Base-by-base conservation (phyloP, 179 eudicot genomes). In the Pouteria campechiana region DNA sequence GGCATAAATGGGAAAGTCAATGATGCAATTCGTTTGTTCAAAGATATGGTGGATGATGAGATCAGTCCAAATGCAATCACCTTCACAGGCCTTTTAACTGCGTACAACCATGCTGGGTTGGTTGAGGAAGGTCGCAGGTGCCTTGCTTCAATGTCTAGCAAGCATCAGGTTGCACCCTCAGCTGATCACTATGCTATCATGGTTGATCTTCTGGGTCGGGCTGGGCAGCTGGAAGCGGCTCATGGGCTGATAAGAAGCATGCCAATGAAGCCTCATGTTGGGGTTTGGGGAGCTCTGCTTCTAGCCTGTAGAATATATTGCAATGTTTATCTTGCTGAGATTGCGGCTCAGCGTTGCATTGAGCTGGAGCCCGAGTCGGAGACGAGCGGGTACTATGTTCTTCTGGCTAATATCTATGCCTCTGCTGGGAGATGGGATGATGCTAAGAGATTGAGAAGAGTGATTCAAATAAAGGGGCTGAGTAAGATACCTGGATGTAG, bases 221-320 rank as follows among this genome's bases (percentile, higher is more conserved):
- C 83, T 8, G 93, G 97, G 19, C 60, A 77, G 48, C 46, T 88
- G 49, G 57, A 71, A 7, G 95, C 73, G 49, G 97, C 97, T 25
- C 68, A 78, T 45, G 69, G 65, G 23, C 60, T 88, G 44, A 76
- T 88, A 29, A 75, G 73, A 61, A 61, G 66, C 53, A 88, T 88
- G 97, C 85, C 93, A 6, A 61, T 75, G 55, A 46, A 57, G 24
- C 93, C 97, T 19, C 85, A 81, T 71, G 65, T 77, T 16, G 93
- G 97, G 25, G 93, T 88, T 32, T 84, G 97, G 95, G 97, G 95
- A 35, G 92, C 95, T 12, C 60, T 84, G 75, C 92, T 84, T 50
- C 78, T 72, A 42, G 84, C 76, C 44, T 88, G 95, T 43, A 78
- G 74, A 48, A 19, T 76, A 39, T 85, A 88, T 48, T 73, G 72